Base-by-base conservation (phyloP, 2,329 filamentous ascomycete genomes). In the Pyricularia pennisetigena region DNA sequence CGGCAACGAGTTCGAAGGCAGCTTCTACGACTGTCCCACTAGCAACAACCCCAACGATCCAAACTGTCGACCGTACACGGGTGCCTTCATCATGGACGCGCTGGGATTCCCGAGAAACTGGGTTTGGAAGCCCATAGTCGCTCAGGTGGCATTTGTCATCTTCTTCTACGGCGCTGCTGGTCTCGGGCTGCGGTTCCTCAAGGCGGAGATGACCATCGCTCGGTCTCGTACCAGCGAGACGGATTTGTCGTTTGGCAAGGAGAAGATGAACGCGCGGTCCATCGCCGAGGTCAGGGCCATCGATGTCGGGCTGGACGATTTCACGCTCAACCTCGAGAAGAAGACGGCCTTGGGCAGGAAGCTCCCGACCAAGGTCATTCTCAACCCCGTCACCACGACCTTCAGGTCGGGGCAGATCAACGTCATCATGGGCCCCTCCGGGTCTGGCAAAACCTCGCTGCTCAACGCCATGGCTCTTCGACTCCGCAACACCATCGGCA, bases 391-490 rank as follows among this genome's bases (percentile, higher is more conserved):
- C 14, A 88, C 83, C 1, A 81, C 89, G 0, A 86, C 84, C 0
- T 93, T 94, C 71, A 82, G 86, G 64, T 85, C 91, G 0, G 90
- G 90, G 0, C 80, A 67, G 66, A 67, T 67, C 59, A 67, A 67
- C 59, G 66, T 67, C 28, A 91, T 94, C 71, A 93, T 93, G 90
- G 91, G 91, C 0, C 91, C 91, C 0, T 92, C 90, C 0, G 91
- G 91, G 0, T 90, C 87, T 64, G 91, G 91, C 0, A 94, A 94
- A 76, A 93, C 90, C 0, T 90, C 89, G 0, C 79, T 93, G 0
- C 80, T 93, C 12, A 93, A 92, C 73, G 83, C 88, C 1, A 90
- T 94, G 84, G 89, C 91, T 32, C 66, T 67, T 12, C 66, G 66
- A 14, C 59, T 67, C 29, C 67, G 67, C 29, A 86, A 86, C 68